phyloP scores from a whole-genome alignment of 495 filamentous ascomycete species.

The Aspergillus campestris region DNA sequence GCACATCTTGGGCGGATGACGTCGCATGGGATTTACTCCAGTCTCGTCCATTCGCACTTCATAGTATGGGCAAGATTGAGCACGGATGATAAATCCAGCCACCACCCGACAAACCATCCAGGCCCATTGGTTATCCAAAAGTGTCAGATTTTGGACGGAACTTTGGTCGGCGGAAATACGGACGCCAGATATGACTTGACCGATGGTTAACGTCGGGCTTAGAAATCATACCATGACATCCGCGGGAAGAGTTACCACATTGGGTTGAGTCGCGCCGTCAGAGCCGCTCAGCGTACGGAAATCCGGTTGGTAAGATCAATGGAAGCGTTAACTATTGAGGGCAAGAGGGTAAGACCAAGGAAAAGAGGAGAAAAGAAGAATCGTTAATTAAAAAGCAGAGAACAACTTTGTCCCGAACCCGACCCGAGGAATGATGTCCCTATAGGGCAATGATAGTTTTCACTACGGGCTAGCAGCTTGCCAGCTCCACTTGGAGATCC shows the following conservation, averaged over 20 bases:
- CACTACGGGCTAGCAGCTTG: too few species aligned
- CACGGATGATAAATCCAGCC: not conserved
- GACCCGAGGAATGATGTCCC: conserved; percentile 4
- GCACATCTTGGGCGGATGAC: not conserved
- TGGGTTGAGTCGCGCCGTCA: conserved; percentile 3
- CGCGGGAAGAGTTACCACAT: conserved; percentile 14
- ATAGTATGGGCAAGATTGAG: not conserved
- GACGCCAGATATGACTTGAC: not conserved
- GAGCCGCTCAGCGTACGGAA: conserved; percentile 1
- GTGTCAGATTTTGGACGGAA: too few species aligned
- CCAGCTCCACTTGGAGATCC: not conserved
- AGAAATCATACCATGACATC: not conserved
- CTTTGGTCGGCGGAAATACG: conserved; percentile 8
- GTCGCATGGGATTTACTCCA: not conserved
- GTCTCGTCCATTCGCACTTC: not conserved
- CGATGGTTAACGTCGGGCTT: conserved; percentile 7
- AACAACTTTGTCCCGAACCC: not conserved
- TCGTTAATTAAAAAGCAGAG: not conserved
- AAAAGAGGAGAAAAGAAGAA: not conserved
- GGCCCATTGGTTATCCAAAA: too few species aligned
- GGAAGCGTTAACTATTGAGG: not conserved
- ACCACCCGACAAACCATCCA: not conserved
- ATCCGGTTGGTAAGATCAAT: not conserved
- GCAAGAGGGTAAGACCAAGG: not conserved
- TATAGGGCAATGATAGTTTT: conserved; percentile 10